Conservation (phyloP, 495 filamentous ascomycete species). For the Aspergillus egyptiacus region DNA sequence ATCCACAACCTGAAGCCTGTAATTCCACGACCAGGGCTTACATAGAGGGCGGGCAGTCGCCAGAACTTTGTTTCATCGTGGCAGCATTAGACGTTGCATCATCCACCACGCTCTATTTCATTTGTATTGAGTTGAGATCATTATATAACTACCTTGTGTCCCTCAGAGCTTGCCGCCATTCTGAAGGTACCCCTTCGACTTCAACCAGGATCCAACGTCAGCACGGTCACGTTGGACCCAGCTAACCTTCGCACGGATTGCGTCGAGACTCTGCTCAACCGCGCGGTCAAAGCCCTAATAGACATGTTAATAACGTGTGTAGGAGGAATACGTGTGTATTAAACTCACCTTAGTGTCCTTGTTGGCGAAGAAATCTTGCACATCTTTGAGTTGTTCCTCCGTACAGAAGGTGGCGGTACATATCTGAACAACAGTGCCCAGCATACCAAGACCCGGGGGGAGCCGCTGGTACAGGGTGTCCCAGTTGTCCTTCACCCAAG, state of each 20-base stretch:
- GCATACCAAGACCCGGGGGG: constrained; percentile 75
- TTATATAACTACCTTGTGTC: not conserved
- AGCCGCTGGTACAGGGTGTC: constrained; percentile 65
- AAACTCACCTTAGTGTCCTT: constrained; percentile 69
- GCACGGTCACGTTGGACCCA: constrained; percentile 57
- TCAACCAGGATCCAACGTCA: constrained; percentile 57
- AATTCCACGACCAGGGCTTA: not conserved
- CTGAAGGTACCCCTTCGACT: constrained; percentile 48
- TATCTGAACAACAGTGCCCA: constrained; percentile 78
- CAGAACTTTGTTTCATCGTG: not conserved
- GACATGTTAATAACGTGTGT: not conserved
- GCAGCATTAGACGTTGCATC: not conserved
- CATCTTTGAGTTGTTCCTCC: constrained; percentile 63
- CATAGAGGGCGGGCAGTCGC: not conserved
- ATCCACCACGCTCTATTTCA: not conserved
- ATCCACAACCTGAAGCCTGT: not conserved
- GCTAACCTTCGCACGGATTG: constrained; percentile 53
- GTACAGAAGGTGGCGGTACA: constrained; percentile 77
- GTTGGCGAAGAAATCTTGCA: constrained; percentile 72
- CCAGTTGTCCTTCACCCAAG: constrained; percentile 85
- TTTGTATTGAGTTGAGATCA: not conserved
- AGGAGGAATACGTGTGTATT: not conserved
- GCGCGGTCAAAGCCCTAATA: constrained; percentile 52
- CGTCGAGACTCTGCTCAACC: constrained; percentile 55
- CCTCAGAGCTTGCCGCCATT: constrained; percentile 33